Evolutionary conservation across 257 asterid species (phyloP), one percentile per base, ranked within the genome.

Genomic region (Nicotiana knightiana): DNA sequence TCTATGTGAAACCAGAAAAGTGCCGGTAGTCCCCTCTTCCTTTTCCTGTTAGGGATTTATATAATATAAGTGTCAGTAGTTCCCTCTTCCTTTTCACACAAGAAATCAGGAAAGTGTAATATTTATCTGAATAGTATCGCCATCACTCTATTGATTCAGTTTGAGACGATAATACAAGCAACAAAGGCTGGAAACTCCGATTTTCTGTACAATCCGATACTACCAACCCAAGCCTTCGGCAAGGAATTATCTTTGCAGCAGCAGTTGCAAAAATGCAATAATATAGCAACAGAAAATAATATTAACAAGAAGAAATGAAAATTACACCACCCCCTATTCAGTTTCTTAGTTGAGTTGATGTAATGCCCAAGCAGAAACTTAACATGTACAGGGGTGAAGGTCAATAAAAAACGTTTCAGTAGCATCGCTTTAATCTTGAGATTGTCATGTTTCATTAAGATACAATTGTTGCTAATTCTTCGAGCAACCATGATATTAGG

Each of bases 51-150:
- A 33, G 37, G 37, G 37, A 33, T 33, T 33, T 33, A 67, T 5
- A 18, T 28, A 30, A 30, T 13, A 15, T 37, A 37, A 37, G 8
- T 26, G 35, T 8, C 77, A n/a, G 10, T 11, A 68, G 57, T 68
- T 5, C 55, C 76, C 77, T n/a, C 77, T 11, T 43, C 58, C 17
- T 37, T 37, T 67, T 67, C 76, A 57, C 80, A 63, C 3, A 15
- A n/a, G 57, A 51, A 62, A 21, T 80, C 77, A 79, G 61, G 68
- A 53, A 48, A 51, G 68, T 5, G 59, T 76, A 83, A 78, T 5
- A 75, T 82, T 65, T 63, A 21, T 57, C 17, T 11, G 28, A 16
- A 54, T 81, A 82, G 67, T 67, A 12, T 61, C 81, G 82, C 6
- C 76, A 67, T 67, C 76, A 0, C 28, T 35, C 18, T 67, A 3